Conservation (phyloP, 495 filamentous ascomycete species). For the Tirmania nivea region DNA sequence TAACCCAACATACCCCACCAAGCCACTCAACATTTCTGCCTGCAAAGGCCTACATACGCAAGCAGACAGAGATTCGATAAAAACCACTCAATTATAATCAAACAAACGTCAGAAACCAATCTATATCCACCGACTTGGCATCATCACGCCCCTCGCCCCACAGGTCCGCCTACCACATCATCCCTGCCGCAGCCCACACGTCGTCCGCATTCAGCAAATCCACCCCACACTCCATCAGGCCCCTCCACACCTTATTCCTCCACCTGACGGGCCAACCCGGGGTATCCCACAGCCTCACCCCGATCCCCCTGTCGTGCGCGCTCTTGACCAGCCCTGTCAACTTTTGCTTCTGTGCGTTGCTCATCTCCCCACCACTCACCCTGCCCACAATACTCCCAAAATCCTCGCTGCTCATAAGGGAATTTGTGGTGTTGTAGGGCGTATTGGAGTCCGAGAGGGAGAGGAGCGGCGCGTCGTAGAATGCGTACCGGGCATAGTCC, state of each 20-base stretch:
- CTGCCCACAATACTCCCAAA: conserved; percentile 23
- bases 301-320: conserved; percentile 47
- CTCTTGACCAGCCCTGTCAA: conserved; percentile 44
- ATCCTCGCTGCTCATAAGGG: conserved; percentile 23
- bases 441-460: conserved; percentile 39
- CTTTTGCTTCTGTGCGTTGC: conserved; percentile 30
- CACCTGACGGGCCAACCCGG: conserved; percentile 54
- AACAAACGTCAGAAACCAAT: too few species aligned
- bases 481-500: conserved; percentile 34
- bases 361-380: conserved; percentile 25
- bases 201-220: conserved; percentile 64
- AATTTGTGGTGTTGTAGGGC: conserved; percentile 9
- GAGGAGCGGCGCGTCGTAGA: conserved; percentile 40
- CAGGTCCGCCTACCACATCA: background rate
- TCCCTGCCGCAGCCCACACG: conserved; percentile 30
- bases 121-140: too few species aligned
- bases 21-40: too few species aligned
- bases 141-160: background rate
- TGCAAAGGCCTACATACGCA: too few species aligned
- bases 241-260: conserved; percentile 52
- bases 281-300: conserved; percentile 58
- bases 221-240: conserved; percentile 48
- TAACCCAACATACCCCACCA: too few species aligned
- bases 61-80: too few species aligned
- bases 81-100: too few species aligned